Conservation (phyloP, 495 filamentous ascomycete genomes). For the Astrothelium subdiscretum region DNA sequence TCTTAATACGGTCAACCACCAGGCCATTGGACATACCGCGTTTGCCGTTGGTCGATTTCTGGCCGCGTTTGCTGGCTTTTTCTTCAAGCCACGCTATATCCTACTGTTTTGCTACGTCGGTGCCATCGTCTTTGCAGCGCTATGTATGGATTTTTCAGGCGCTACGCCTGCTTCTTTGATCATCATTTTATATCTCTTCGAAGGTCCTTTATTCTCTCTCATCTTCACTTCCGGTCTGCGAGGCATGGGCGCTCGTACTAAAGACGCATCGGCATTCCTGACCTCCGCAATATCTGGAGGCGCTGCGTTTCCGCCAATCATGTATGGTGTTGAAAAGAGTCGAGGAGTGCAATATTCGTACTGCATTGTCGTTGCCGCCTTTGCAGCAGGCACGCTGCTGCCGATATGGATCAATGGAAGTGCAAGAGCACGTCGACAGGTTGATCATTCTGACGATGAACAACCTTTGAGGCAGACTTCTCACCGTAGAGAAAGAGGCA, state of each 20-base stretch:
- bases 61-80: conserved; percentile 41
- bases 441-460: conserved; percentile 31
- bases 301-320: conserved; percentile 43
- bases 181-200: conserved; percentile 48
- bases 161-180: conserved; percentile 37
- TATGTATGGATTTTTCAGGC: conserved; percentile 44
- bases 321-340: conserved; percentile 31
- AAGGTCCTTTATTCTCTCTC: conserved; percentile 47
- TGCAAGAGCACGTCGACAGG: conserved; percentile 46
- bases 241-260: conserved; percentile 49
- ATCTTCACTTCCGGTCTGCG: conserved; percentile 51
- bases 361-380: conserved; percentile 47
- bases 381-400: conserved; percentile 44
- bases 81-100: conserved; percentile 53
- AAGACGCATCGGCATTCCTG: conserved; percentile 42
- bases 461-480: not conserved
- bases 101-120: conserved; percentile 45
- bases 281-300: conserved; percentile 48
- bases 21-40: conserved; percentile 45
- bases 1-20: conserved; percentile 28
- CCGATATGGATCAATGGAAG: conserved; percentile 48
- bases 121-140: conserved; percentile 41
- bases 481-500: not conserved
- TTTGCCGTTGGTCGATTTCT: conserved; percentile 55
- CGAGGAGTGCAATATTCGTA: conserved; percentile 38